A percentile compares a stretch with the other conserved stretches of the same genome.
phyloP scores from a whole-genome alignment of 2,329 filamentous ascomycete genomes.

The Cyphellophora attinorum region DNA sequence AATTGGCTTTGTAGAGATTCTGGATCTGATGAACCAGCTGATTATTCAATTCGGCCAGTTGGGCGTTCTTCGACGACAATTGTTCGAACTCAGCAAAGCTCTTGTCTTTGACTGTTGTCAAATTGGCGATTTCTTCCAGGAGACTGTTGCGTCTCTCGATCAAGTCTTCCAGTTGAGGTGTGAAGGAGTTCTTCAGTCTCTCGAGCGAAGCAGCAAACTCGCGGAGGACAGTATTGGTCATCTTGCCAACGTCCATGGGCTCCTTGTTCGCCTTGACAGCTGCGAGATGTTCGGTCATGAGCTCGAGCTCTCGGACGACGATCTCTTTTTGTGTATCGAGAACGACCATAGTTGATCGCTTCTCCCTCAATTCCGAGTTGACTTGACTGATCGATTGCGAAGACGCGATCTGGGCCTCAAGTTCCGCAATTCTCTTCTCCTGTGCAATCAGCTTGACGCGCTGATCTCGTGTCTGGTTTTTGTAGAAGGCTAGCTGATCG shows the following conservation, averaged over 20 bases:
- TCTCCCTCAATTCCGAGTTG: constrained; percentile 81
- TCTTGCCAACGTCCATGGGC: constrained; percentile 66
- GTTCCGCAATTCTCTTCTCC: constrained; percentile 75
- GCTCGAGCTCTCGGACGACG: constrained; percentile 83
- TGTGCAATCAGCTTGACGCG: constrained; percentile 79
- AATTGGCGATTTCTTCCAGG: constrained; percentile 72
- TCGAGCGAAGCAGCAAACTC: constrained; percentile 55
- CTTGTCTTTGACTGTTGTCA: constrained; percentile 80
- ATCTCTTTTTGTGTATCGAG: constrained; percentile 92
- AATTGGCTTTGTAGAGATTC: constrained; percentile 78
- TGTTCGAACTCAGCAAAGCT: constrained; percentile 94
- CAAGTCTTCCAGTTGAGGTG: constrained; percentile 69
- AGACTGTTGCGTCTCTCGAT: constrained; percentile 79
- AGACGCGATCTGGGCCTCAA: constrained; percentile 51
- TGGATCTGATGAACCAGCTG: constrained; percentile 91
- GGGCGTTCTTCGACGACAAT: constrained; percentile 84
- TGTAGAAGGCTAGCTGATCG: constrained; percentile 57
- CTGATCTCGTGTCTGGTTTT: constrained; percentile 67
- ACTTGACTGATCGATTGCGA: constrained; percentile 60
- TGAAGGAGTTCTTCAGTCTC: constrained; percentile 70
- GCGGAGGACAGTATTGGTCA: constrained; percentile 52
- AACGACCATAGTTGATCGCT: constrained; percentile 89
- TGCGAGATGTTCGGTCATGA: constrained; percentile 79
- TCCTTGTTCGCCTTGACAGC: constrained; percentile 74
- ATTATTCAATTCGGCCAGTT: constrained; percentile 90